Base-by-base conservation (phyloP, 1,284 basidiomycete species). In the Boletus semigastroideus region DNA sequence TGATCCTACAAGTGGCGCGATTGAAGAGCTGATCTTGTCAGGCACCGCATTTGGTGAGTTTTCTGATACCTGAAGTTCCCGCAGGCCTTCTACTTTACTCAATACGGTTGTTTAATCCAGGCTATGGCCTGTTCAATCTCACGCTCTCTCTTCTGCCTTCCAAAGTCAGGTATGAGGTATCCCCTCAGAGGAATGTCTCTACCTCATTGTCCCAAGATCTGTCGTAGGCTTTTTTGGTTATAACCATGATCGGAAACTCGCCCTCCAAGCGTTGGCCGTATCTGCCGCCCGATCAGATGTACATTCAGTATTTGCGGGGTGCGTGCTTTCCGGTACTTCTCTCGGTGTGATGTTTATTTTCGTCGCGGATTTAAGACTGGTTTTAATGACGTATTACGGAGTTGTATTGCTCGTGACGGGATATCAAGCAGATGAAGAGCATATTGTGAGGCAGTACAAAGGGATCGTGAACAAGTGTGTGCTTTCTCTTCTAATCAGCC, bases 341-440 rank as follows among this genome's bases (percentile, higher is more conserved):
- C 17, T 8, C 16, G 7, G 17, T 11, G n/a, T 50, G 46, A 33
- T 14, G 31, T 43, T 49, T 13, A 33, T 28, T 22, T 49, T 27
- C 12, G 14, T 19, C 17, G 22, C 28, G 39, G 8, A 42, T 22
- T 41, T 16, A 46, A 86, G 86, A n/a, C 72, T 91, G n/a, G 78
- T 86, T 0, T 69, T 91, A 10, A 90, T 90, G 86, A 86, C 86
- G 6, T 90, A 90, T 62, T 75, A 87, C 49, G 85, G 88, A 30
- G 77, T 84, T 44, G 80, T 90, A 3, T 74, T 90, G 6, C 77
- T 88, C 1, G 65, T 87, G 28, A 73, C 84, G 9, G 87, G 88
- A 4, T 91, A 83, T 59, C 87, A 88, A 63, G 86, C 87, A 1
- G 81, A 90, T 53, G 85, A 86, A 62, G 72, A 73, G 37, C 77